phyloP scores from a whole-genome alignment of 805 yeast species.

The Barnettozyma botsteinii region DNA sequence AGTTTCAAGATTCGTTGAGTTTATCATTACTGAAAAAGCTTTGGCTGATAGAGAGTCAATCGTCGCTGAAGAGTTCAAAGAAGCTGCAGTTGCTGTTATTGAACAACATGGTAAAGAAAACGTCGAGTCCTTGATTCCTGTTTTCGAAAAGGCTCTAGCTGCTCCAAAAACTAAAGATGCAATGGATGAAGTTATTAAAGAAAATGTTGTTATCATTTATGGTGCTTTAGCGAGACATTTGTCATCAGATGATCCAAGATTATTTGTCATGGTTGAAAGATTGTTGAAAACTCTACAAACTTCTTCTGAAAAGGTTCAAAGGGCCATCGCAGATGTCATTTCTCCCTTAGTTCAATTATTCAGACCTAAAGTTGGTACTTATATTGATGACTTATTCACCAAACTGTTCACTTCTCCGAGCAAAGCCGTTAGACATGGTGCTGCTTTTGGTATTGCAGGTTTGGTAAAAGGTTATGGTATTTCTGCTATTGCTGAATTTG shows the following conservation, averaged over 20 bases:
- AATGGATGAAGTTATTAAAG: conserved; percentile 59
- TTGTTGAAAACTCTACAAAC: conserved; percentile 71
- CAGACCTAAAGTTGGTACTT: conserved; percentile 41
- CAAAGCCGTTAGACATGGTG: conserved; percentile 65
- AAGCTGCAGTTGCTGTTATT: conserved; percentile 78
- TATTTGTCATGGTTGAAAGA: conserved; percentile 59
- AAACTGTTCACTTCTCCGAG: conserved; percentile 49
- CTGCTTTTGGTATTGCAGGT: conserved; percentile 96
- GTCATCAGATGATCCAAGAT: conserved; percentile 56
- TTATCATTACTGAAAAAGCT: conserved; percentile 57
- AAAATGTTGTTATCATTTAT: conserved; percentile 77
- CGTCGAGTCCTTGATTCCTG: conserved; percentile 71
- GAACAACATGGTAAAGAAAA: conserved; percentile 55
- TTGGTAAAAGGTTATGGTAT: conserved; percentile 87
- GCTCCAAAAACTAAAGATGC: conserved; percentile 43
- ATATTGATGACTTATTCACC: conserved; percentile 53
- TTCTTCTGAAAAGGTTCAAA: conserved; percentile 87
- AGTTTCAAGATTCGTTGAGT: conserved; percentile 52
- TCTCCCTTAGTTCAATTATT: conserved; percentile 72
- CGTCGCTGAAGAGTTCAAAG: conserved; percentile 79
- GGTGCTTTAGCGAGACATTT: conserved; percentile 90
- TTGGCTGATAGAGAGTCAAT: conserved; percentile 67
- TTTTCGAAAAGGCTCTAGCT: conserved; percentile 65
- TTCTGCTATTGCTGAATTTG: conserved; percentile 65
- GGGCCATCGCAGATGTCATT: conserved; percentile 79